Evolutionary conservation across 768 basidiomycete species (phyloP), one percentile per base, ranked within the genome.

Genomic region (Xanthoconium purpureum): DNA sequence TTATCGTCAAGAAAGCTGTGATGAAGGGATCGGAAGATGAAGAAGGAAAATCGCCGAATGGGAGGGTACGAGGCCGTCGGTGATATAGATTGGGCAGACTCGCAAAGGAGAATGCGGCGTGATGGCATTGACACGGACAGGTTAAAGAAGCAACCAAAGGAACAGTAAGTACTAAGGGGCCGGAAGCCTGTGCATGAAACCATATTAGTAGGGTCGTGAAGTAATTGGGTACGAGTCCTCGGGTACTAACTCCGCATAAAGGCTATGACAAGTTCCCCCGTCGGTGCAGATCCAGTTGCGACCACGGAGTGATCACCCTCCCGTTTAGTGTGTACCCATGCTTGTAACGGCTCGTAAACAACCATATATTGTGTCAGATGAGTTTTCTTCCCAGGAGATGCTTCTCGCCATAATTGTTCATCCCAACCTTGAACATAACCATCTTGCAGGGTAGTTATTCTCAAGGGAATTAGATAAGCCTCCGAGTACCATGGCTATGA

Each of bases 231-330:
- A 44, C 67, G 62, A 65, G 60, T 61, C 37, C 47, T 67, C 70
- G 71, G 63, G 58, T 60, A 71, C 58, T 70, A 71, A 65, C 71
- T 61, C 70, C 70, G 71, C 69, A 69, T 44, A 49, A 57, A 57
- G 62, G 66, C 63, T 48, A 66, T 68, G 63, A 49, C 55, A 47
- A 43, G 33, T 61, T 66, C 56, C 64, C 55, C 28, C 43, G 54
- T 72, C 70, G 71, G 70, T 63, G 60, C 35, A 62, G 57, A 57
- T 57, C 18, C 46, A 68, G 55, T 17, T 63, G 71, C 71, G 71
- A 67, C 56, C 32, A 56, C 58, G 69, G 68, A 46, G 46, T 45
- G 38, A 60, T 55, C 29, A 42, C 60, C 52, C 50, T 50, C 52
- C 65, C 60, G 59, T 52, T 54, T 55, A 30, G 57, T n/a, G 28